phyloP scores from a whole-genome alignment of 73 alveolate genomes.

The Breviolum minutum region DNA sequence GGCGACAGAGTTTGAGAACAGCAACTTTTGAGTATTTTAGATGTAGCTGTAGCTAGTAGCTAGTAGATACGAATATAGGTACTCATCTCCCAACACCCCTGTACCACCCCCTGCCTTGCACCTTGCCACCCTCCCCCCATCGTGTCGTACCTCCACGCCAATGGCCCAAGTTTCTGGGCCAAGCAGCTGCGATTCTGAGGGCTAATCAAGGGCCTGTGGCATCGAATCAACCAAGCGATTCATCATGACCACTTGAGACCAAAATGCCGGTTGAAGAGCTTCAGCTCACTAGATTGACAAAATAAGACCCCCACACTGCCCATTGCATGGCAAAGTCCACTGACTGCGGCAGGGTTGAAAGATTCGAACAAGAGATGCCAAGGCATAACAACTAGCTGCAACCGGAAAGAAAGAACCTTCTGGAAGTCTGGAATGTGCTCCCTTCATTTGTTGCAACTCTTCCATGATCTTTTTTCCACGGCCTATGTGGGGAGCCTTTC shows the following conservation, averaged over 20 bases:
- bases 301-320: neutral
- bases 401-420: too few relatives aligned
- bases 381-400: too few relatives aligned
- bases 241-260: neutral
- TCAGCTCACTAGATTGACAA: neutral
- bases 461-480: neutral
- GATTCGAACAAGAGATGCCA: too few relatives aligned
- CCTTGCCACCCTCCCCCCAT: too few relatives aligned
- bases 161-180: constrained; percentile 13
- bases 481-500: neutral
- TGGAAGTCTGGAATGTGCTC: too few relatives aligned
- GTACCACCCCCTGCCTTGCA: neutral
- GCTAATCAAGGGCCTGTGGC: constrained; percentile 16
- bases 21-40: neutral
- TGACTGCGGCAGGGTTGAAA: neutral
- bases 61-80: too few relatives aligned
- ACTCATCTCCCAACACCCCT: too few relatives aligned
- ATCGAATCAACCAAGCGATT: neutral
- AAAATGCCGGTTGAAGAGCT: neutral
- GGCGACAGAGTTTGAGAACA: neutral
- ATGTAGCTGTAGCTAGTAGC: too few relatives aligned
- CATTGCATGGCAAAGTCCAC: neutral
- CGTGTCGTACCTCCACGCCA: neutral
- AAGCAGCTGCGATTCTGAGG: constrained; percentile 37
- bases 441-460: neutral